These are phyloP conservation scores for Mycena filopes DNA, from an alignment of 768 basidiomycete species.

Conservation along the genomic window DNA sequence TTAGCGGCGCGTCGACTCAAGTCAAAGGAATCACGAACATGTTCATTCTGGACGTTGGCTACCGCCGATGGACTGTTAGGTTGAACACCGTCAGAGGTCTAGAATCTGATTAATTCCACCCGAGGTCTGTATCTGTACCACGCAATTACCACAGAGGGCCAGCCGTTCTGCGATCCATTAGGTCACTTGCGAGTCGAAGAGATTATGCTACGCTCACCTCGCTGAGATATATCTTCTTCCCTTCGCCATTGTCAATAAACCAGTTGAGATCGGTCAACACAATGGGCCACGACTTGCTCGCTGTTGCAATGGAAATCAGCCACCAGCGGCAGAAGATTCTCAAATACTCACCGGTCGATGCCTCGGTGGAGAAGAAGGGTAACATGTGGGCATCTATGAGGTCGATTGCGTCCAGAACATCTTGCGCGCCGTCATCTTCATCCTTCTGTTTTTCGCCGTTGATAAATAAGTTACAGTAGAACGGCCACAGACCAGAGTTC, in stretches of 20 bases:
- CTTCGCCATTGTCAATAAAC: constrained; percentile 70
- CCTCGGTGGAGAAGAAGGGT: constrained; percentile 70
- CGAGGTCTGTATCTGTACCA: neutral
- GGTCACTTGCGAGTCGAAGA: neutral
- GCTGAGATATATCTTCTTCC: constrained; percentile 81
- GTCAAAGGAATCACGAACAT: constrained; percentile 51
- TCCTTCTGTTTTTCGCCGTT: constrained; percentile 42
- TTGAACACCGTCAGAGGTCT: constrained; percentile 66
- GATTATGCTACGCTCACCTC: constrained; percentile 55
- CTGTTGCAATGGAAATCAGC: constrained; percentile 43
- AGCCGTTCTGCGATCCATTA: constrained; percentile 68
- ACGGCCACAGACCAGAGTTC: neutral
- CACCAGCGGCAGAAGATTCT: neutral
- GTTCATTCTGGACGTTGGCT: constrained; percentile 70
- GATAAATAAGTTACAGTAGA: neutral
- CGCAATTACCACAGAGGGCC: constrained; percentile 63
- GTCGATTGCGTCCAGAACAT: constrained; percentile 69
- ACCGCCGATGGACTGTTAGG: constrained; percentile 73
- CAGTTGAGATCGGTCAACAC: constrained; percentile 69
- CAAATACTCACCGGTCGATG: constrained; percentile 60
- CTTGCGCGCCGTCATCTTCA: constrained; percentile 59
- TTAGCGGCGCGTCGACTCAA: neutral
- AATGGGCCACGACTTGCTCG: constrained; percentile 70
- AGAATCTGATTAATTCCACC: neutral
- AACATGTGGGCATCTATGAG: constrained; percentile 76